These are phyloP conservation scores for Coprinellus aureogranulatus DNA, from an alignment of 768 basidiomycete species.

Conservation along the genomic window DNA sequence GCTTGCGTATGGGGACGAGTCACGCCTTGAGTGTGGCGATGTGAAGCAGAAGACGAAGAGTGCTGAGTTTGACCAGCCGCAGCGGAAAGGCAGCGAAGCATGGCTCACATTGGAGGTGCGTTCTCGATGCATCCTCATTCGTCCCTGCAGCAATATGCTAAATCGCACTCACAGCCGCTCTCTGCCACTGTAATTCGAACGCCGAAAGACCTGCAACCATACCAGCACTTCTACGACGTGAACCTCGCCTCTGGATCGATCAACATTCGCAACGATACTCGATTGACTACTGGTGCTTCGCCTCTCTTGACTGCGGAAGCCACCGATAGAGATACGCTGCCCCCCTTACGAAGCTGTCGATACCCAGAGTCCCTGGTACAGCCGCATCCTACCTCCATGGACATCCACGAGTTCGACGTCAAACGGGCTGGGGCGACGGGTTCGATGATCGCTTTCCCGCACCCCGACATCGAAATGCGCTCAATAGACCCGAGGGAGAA, in stretches of 20 bases:
- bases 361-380: not conserved
- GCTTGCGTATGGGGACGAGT: not conserved
- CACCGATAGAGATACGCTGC: not conserved
- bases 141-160: not conserved
- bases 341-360: not conserved
- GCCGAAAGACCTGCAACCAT: conserved; percentile 5
- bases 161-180: not conserved
- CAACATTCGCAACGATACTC: not conserved
- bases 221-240: conserved; percentile 1
- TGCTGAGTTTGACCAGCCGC: not conserved
- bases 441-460: not conserved
- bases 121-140: not conserved
- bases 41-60: not conserved
- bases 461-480: not conserved
- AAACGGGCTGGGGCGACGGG: not conserved
- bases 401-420: not conserved
- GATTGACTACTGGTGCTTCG: not conserved
- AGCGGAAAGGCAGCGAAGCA: not conserved
- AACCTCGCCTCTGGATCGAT: not conserved
- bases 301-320: not conserved
- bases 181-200: not conserved
- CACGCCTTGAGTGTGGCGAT: not conserved
- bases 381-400: not conserved
- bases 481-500: not conserved
- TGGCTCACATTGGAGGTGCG: not conserved